Evolutionary conservation across 202 grass and related monocot species (phyloP), one percentile per base, ranked within the genome.

Genomic region (Carex arenaria): DNA sequence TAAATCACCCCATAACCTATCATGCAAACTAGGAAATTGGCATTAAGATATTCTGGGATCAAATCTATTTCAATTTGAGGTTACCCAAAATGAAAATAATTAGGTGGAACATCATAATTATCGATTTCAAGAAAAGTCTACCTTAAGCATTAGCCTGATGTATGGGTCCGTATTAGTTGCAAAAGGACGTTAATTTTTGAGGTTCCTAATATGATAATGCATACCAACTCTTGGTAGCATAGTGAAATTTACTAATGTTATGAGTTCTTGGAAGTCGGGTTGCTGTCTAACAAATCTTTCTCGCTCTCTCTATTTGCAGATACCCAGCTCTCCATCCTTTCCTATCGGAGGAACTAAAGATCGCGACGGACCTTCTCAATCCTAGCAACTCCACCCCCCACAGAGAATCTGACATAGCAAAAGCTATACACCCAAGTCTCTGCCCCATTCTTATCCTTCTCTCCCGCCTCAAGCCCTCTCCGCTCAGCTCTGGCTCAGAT

Each of bases 391-490:
- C 78, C 43, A 86, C 85, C 13, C 69, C 68, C 61, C 80, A 90
- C 83, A 79, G 87, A 73, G 88, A 93, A 75, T 89, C 89, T 36
- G 90, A 88, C 82, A 93, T 92, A 83, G 88, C 83, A 81, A 98
- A 95, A 89, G 90, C 80, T 32, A 90, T 98, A 90, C 95, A 95
- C 80, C 95, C 95, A 88, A 98, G 92, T 72, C 64, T 98, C 62
- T 98, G 95, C 31, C 95, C 95, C 8, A 93, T 98, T 89, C 92
- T 98, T 85, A 98, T 98, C 86, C 89, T 98, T 82, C 81, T 98
- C 82, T 93, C 90, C 76, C 94, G 91, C 54, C 86, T 98, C 32
- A 98, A 98, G 60, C 95, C 95, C 10, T 95, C 93, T 9, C 86
- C 87, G 74, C 87, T 95, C 78, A 95, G 90, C 84, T 85, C 80